Evolutionary conservation across 768 basidiomycete genomes (phyloP).

Genomic region (Crepidotus variabilis): DNA sequence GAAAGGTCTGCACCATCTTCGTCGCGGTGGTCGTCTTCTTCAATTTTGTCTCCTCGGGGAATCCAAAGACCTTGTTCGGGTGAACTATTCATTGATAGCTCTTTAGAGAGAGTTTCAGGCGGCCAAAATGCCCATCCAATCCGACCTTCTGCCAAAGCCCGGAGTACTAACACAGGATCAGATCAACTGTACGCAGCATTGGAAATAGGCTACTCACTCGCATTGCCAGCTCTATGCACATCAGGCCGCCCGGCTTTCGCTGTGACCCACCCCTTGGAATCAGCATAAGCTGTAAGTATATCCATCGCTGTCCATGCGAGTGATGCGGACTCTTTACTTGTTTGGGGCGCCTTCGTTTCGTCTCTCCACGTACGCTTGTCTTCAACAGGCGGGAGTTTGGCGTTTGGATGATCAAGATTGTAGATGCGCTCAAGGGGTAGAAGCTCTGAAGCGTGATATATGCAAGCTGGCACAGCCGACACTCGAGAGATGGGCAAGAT

Average conservation of each 20-base stretch:
- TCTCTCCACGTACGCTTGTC: conserved; percentile 83
- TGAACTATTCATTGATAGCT: conserved; percentile 13
- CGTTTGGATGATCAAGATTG: conserved; percentile 50
- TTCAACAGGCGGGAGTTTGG: conserved; percentile 29
- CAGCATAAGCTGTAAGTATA: conserved; percentile 74
- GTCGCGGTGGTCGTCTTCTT: conserved; percentile 17
- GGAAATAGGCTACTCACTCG: conserved; percentile 51
- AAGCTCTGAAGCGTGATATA: conserved; percentile 61
- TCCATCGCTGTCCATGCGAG: conserved; percentile 81
- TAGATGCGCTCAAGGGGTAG: conserved; percentile 78
- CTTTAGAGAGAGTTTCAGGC: conserved; percentile 35
- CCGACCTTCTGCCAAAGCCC: conserved; percentile 77
- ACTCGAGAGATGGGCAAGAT: conserved; percentile 80
- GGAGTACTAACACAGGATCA: conserved; percentile 52
- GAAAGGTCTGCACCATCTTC: conserved; percentile 19
- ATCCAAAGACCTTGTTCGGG: conserved; percentile 58
- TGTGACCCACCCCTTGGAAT: conserved; percentile 79
- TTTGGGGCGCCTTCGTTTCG: conserved; percentile 29
- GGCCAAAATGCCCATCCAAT: conserved; percentile 89
- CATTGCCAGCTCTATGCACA: conserved; percentile 84
- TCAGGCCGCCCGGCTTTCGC: conserved; percentile 91
- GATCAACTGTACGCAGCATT: neutral
- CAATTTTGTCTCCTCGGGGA: conserved; percentile 27
- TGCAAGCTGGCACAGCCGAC: conserved; percentile 79
- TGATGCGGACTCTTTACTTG: conserved; percentile 16